Conservation (phyloP, 129 eudicot species). For the Pseudognaphalium luteoalbum region DNA sequence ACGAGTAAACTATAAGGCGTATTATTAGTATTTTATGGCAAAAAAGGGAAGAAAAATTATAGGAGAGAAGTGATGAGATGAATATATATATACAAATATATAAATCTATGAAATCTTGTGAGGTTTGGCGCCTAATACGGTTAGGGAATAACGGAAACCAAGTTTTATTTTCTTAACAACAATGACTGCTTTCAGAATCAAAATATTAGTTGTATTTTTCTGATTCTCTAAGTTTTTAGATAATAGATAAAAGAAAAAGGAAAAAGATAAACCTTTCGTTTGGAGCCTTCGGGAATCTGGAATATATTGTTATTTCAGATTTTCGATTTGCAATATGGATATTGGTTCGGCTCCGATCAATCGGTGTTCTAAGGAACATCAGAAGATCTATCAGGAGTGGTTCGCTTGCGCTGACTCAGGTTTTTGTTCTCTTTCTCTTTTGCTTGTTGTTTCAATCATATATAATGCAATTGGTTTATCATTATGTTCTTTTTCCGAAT, state of each 20-base stretch:
- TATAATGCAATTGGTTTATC: background rate
- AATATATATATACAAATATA: background rate
- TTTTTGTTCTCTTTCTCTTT: constrained; percentile 3
- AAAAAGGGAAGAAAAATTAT: background rate
- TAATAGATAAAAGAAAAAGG: background rate
- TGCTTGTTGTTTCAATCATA: background rate
- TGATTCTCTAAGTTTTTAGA: background rate
- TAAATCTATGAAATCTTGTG: background rate
- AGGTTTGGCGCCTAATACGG: constrained; percentile 29
- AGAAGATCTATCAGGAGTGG: constrained; percentile 78
- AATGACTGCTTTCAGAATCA: background rate
- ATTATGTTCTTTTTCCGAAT: background rate
- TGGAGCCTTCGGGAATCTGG: constrained; percentile 41
- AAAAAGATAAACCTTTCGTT: constrained; percentile 20
- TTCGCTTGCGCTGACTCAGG: constrained; percentile 79
- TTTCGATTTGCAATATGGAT: constrained; percentile 59
- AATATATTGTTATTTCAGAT: constrained; percentile 34
- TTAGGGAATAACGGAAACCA: constrained; percentile 20
- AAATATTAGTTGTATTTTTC: background rate
- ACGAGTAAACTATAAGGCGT: background rate
- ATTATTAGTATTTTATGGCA: background rate
- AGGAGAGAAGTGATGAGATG: background rate
- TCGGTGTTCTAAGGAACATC: constrained; percentile 81
- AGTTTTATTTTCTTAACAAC: background rate
- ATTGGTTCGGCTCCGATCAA: constrained; percentile 66